phyloP scores from a whole-genome alignment of 371 early-diverging fungal species.

The Quaeritorhiza haematococci region DNA sequence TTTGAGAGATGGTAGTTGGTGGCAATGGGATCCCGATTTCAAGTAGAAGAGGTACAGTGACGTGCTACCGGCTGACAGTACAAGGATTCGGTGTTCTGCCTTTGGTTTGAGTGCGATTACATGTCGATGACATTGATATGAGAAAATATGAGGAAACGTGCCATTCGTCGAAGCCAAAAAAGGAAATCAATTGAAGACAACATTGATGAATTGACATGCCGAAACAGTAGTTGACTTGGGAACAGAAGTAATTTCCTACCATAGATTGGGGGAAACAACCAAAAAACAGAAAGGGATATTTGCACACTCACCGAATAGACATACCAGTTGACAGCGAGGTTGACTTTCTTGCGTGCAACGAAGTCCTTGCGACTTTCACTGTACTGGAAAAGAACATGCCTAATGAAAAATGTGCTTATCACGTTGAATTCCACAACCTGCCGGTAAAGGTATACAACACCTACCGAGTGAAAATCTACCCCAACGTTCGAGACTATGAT shows the following conservation, averaged over 20 bases:
- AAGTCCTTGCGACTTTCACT: slow-evolving; percentile 4
- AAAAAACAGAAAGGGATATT: not conserved
- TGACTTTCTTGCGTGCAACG: slow-evolving; percentile 2
- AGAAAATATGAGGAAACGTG: too few species aligned
- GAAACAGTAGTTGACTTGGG: too few species aligned
- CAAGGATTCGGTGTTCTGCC: slow-evolving; percentile 6
- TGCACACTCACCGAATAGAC: slow-evolving; percentile 8
- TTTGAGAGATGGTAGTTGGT: not conserved
- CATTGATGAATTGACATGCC: too few species aligned
- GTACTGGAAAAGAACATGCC: not conserved
- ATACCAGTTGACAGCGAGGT: slow-evolving; percentile 23
- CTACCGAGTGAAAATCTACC: slow-evolving; percentile 29
- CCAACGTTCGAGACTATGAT: slow-evolving; percentile 21
- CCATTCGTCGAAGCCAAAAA: too few species aligned
- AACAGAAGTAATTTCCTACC: too few species aligned
- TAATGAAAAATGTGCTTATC: not conserved
- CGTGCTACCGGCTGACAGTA: not conserved
- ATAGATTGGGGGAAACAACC: too few species aligned
- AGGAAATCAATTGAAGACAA: too few species aligned
- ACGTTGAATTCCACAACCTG: too few species aligned
- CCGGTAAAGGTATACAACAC: not conserved
- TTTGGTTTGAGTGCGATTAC: too few species aligned
- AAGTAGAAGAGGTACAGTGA: slow-evolving; percentile 6
- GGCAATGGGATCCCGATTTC: too few species aligned
- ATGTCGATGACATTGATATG: too few species aligned